These are phyloP conservation scores for Trichoderma brevicompactum DNA, from an alignment of 2,329 filamentous ascomycete species.

Conservation along the genomic window DNA sequence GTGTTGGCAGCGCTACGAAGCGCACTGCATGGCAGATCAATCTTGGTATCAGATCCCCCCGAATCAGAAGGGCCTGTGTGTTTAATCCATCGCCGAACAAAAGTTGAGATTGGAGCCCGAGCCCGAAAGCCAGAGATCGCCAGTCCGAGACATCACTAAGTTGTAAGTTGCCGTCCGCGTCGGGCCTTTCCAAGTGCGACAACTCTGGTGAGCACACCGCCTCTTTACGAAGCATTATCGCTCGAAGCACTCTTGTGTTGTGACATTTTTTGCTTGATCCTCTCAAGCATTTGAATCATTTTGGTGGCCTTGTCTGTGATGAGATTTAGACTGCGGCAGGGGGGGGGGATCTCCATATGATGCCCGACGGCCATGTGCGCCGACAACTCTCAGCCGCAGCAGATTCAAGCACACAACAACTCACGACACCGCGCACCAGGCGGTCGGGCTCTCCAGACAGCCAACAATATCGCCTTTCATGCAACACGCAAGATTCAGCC, in stretches of 20 bases:
- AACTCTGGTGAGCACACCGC: neutral
- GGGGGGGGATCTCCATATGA: neutral
- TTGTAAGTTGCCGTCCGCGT: neutral
- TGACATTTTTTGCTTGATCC: neutral
- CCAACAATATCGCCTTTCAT: neutral
- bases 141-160: slow-evolving; percentile 8
- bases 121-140: neutral
- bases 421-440: slow-evolving; percentile 18
- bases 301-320: neutral
- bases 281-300: neutral
- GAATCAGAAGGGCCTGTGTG: neutral
- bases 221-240: neutral
- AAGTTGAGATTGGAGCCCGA: neutral
- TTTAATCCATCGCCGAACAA: slow-evolving; percentile 8
- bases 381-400: neutral
- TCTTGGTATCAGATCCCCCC: neutral
- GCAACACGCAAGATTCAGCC: slow-evolving; percentile 11
- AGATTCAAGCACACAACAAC: slow-evolving; percentile 1
- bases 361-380: neutral
- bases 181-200: slow-evolving; percentile 15
- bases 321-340: neutral
- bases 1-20: neutral
- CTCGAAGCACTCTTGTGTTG: neutral
- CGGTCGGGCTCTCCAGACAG: neutral
- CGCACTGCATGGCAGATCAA: neutral